Percentiles rank a stretch among this genome's conserved stretches.
phyloP scores from a whole-genome alignment of 192 early-diverging fungal species.

The Linnemannia zychae region DNA sequence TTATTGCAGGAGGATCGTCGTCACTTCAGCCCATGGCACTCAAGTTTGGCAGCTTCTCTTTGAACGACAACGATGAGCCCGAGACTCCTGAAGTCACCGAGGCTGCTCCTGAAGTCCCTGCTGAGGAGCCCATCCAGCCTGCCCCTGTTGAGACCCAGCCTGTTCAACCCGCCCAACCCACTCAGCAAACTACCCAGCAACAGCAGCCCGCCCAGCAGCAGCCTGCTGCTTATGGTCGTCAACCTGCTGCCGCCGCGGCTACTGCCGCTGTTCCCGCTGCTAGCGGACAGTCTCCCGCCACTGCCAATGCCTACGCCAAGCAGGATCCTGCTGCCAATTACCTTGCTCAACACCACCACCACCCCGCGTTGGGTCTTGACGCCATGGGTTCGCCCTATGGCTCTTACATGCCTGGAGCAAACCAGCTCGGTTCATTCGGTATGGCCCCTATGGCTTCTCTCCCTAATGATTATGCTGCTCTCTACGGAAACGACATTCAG shows the following conservation, averaged over 20 bases:
- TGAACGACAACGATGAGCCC: slow-evolving; percentile 66
- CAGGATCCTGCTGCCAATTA: slow-evolving; percentile 63
- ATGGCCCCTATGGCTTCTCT: slow-evolving; percentile 67
- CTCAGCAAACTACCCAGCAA: slow-evolving; percentile 20
- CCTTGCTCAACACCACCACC: slow-evolving; percentile 65
- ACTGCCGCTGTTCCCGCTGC: slow-evolving; percentile 22
- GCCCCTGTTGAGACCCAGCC: slow-evolving; percentile 17
- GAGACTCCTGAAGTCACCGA: slow-evolving; percentile 18
- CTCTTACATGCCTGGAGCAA: slow-evolving; percentile 63
- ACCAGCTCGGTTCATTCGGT: slow-evolving; percentile 65
- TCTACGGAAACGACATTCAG: slow-evolving; percentile 77
- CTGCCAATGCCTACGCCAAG: slow-evolving; percentile 28
- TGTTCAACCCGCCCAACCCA: slow-evolving; percentile 31
- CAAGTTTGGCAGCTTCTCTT: slow-evolving; percentile 84
- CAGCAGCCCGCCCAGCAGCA: slow-evolving; percentile 37
- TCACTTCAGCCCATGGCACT: slow-evolving; percentile 75
- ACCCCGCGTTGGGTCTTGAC: slow-evolving; percentile 62
- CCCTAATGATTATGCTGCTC: slow-evolving; percentile 68
- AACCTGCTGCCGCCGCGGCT: background rate
- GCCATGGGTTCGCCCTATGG: slow-evolving; percentile 65
- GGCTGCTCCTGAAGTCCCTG: slow-evolving; percentile 3
- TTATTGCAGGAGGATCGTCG: slow-evolving; percentile 81
- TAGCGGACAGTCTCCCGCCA: slow-evolving; percentile 8
- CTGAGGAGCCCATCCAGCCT: slow-evolving; percentile 21
- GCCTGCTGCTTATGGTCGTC: slow-evolving; percentile 23